Base-by-base conservation (phyloP, 176 grass and related monocot species). In the Aegilops speltoides region DNA sequence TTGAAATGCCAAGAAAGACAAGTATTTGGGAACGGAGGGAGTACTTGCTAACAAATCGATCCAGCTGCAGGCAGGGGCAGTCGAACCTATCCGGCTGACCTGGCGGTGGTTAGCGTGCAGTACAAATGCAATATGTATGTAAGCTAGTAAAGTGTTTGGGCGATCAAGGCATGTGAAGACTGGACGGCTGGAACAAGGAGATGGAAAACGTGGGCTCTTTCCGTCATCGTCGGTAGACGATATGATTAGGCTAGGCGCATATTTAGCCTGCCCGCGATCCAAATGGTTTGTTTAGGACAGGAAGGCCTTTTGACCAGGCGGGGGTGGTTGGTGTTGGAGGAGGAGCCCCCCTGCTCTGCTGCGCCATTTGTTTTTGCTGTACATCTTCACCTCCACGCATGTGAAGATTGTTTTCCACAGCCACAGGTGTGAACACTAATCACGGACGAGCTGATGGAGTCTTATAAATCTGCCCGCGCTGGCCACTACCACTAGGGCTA, bases 321-420 rank as follows among this genome's bases (percentile, higher is more conserved):
- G 12, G 17, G 16, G 11, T 85, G 8, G 45, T 17, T 38, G 82
- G 60, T 9, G 45, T 62, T 59, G 48, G 12, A 15, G 54, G 69
- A 73, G 69, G 68, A 41, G 22, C 36, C 36, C 68, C 68, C 20
- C 8, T 22, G 31, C 33, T 38, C 73, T 36, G 29, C 66, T 2
- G 17, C 17, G 36, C 56, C 23, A 36, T 84, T 85, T 34, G 12
- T 65, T 75, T 75, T 85, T 57, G 3, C 25, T 74, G 15, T 70
- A 33, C 33, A 19, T 68, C 8, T 0, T 22, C 17, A 22, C 34
- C 33, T 40, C 7, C 64, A 46, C 22, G 68, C 87, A 89, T 74
- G 76, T 89, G 87, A 84, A 79, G 41, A 89, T 89, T 84, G 82
- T 85, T 74, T 89, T 89, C 41, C 82, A 80, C 67, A 7, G 10